Conservation (phyloP, 2,329 filamentous ascomycete species). For the Alternaria sp. region DNA sequence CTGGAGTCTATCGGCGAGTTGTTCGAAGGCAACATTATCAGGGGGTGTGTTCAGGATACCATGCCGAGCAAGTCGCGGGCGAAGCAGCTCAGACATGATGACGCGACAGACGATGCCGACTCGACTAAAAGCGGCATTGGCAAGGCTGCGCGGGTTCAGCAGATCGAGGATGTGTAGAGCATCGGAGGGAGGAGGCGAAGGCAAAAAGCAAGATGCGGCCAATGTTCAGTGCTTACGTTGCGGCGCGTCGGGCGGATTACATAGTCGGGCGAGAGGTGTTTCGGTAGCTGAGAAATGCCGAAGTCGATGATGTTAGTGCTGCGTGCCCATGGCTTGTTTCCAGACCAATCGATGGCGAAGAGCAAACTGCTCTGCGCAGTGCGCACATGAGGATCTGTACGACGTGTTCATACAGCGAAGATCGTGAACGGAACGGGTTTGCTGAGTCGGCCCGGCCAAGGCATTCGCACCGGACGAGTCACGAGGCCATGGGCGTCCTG, state of each 20-base stretch:
- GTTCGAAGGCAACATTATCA: constrained; percentile 55
- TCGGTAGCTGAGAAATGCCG: constrained; percentile 10
- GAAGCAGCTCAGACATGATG: constrained; percentile 46
- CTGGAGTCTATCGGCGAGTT: constrained; percentile 55
- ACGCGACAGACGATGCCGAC: constrained; percentile 43
- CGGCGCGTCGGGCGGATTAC: constrained; percentile 15
- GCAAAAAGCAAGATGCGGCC: constrained; percentile 17
- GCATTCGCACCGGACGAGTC: constrained; percentile 22
- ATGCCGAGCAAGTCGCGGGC: constrained; percentile 50
- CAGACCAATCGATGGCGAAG: constrained; percentile 6
- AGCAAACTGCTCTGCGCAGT: neutral
- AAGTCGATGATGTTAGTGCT: constrained; percentile 7
- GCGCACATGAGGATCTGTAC: constrained; percentile 21
- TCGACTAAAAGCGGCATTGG: constrained; percentile 31
- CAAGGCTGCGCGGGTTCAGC: constrained; percentile 38
- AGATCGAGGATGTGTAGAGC: constrained; percentile 40
- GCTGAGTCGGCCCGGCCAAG: constrained; percentile 22
- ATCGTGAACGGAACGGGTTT: constrained; percentile 23
- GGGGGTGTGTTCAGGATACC: constrained; percentile 52
- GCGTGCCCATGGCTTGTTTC: constrained; percentile 3
- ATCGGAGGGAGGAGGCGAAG: constrained; percentile 13
- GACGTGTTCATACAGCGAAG: constrained; percentile 30
- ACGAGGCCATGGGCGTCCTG: constrained; percentile 18
- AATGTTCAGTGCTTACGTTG: constrained; percentile 17
- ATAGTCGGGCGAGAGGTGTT: constrained; percentile 2